Base-by-base conservation (phyloP, 768 basidiomycete species). In the Cystobasidium ongulense region DNA sequence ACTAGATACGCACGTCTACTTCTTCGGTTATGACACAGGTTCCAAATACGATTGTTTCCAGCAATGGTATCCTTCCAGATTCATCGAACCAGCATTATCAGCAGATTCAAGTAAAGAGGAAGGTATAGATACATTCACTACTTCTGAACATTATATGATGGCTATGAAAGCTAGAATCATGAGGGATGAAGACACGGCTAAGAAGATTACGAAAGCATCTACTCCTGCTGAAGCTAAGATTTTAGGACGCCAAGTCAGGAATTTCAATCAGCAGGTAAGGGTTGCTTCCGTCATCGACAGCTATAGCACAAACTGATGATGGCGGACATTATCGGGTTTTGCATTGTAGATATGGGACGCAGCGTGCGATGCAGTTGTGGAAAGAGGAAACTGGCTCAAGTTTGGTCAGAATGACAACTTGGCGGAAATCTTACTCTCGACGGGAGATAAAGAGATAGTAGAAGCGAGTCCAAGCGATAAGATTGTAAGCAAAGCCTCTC, bases 141-240 rank as follows among this genome's bases (percentile, higher is more conserved):
- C 68, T 5, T 36, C 68, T 29, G 68, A 71, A 52, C 68, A 71
- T 29, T 71, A 71, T 35, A 71, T 71, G 68, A 71, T 71, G 68
- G 33, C 33, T 36, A 71, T 71, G 68, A 71, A 71, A 54, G 68
- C 68, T 27, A 23, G 31, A 11, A 21, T 73, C 18, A 17, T 73
- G 5, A 36, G 41, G 13, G 72, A 73, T 64, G 35, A 29, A 3
- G 68, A 67, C 15, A 73, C 72, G 4, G 72, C 72, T 23, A 21
- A 73, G 25, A 15, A 23, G 31, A 73, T 73, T 39, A 63, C 38
- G 4, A 38, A 68, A 35, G 27, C 64, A 7, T 11, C 21, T 3
- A 73, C 64, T 41, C 72, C 72, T 68, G 72, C 72, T 43, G 72
- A 73, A 46, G 72, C 72, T 27, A 73, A 73, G 64, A 73, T 67